phyloP scores from a whole-genome alignment of 2,329 filamentous ascomycete genomes.

The Leptodontidium sp. region DNA sequence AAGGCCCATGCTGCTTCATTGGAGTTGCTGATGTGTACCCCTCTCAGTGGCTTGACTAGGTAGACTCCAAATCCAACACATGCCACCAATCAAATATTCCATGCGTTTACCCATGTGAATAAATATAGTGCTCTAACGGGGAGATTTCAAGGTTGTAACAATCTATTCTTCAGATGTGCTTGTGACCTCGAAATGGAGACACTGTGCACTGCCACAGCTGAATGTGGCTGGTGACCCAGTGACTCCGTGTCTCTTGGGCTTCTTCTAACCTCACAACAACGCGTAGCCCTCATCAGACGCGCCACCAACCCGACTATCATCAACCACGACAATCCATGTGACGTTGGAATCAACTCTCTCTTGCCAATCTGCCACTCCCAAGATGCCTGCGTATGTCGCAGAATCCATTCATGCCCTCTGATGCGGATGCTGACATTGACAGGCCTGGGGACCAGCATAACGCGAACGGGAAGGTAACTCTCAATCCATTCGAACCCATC shows the following conservation, averaged over 20 bases:
- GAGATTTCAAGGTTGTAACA: not conserved
- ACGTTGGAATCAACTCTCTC: slow-evolving; percentile 6
- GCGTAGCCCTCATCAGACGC: slow-evolving; percentile 27
- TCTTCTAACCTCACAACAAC: slow-evolving; percentile 16
- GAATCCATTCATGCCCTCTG: not conserved
- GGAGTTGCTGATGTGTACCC: slow-evolving; percentile 11
- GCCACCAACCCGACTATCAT: slow-evolving; percentile 20
- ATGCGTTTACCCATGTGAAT: not conserved
- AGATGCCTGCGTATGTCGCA: slow-evolving; percentile 56
- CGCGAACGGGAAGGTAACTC: slow-evolving; percentile 52
- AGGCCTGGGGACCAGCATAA: slow-evolving; percentile 75
- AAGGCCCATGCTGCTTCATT: not conserved
- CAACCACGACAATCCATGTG: slow-evolving; percentile 33
- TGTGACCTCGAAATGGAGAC: slow-evolving; percentile 11
- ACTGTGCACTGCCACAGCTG: not conserved
- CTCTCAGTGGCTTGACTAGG: slow-evolving; percentile 18
- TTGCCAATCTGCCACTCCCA: slow-evolving; percentile 33
- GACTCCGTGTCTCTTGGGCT: slow-evolving; percentile 2
- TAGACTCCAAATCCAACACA: slow-evolving; percentile 5
- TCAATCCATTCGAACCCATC: slow-evolving; percentile 84
- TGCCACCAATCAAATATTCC: not conserved
- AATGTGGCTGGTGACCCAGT: slow-evolving; percentile 13
- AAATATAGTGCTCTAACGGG: not conserved
- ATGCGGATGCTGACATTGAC: slow-evolving; percentile 34
- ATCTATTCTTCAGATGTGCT: not conserved